These are phyloP conservation scores for Cladophialophora exuberans DNA, from an alignment of 2,329 filamentous ascomycete genomes.

Conservation along the genomic window DNA sequence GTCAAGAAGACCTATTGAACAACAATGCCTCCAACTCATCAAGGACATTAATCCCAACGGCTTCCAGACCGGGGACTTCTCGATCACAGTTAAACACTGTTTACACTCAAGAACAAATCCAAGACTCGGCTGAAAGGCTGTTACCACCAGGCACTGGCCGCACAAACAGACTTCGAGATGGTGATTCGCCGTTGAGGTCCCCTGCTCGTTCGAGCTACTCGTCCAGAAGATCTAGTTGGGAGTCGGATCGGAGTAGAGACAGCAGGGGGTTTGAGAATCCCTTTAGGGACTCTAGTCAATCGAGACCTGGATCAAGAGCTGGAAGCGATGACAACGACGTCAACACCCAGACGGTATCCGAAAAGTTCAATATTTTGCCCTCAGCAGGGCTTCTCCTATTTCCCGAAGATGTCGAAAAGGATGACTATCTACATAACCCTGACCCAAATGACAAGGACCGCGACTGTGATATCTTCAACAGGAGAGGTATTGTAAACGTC, in stretches of 20 bases:
- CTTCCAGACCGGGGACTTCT: constrained; percentile 19
- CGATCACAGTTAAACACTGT: constrained; percentile 31
- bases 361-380: constrained; percentile 74
- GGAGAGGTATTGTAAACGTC: constrained; percentile 65
- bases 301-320: constrained; percentile 51
- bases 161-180: constrained; percentile 47
- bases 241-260: constrained; percentile 61
- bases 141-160: constrained; percentile 33
- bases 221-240: constrained; percentile 68
- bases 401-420: constrained; percentile 73
- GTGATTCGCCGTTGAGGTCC: constrained; percentile 52
- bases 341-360: constrained; percentile 73
- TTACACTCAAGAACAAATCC: constrained; percentile 29
- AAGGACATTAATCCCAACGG: constrained; percentile 25
- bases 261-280: constrained; percentile 57
- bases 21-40: constrained; percentile 23
- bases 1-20: constrained; percentile 55
- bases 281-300: constrained; percentile 64
- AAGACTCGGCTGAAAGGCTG: constrained; percentile 30
- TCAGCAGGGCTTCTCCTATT: constrained; percentile 68
- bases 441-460: constrained; percentile 65
- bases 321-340: constrained; percentile 68
- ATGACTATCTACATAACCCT: constrained; percentile 73
- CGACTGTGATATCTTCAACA: constrained; percentile 68
- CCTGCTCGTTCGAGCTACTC: constrained; percentile 56